Evolutionary conservation across 257 asterid genomes (phyloP).

Genomic region (Cruciata laevipes): DNA sequence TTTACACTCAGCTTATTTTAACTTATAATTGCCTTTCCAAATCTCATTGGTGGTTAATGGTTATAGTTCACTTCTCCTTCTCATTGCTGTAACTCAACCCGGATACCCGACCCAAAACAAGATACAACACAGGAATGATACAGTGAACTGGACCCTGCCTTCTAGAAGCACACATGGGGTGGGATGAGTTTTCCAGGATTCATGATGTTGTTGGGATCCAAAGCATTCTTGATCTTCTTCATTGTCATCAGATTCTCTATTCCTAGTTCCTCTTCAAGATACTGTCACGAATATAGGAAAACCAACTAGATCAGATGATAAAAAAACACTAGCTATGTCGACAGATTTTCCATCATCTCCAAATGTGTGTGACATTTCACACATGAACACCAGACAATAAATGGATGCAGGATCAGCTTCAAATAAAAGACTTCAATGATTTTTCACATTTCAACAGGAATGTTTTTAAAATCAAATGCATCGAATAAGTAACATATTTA

Average conservation of each 20-base stretch:
- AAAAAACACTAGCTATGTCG: neutral
- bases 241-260: slow-evolving; percentile 81
- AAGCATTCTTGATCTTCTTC: slow-evolving; percentile 78
- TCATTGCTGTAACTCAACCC: neutral
- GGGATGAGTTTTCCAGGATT: slow-evolving; percentile 97
- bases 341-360: no score
- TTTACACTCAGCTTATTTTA: neutral
- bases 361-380: neutral
- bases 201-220: slow-evolving; percentile 85
- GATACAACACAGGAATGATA: neutral
- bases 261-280: slow-evolving; percentile 86
- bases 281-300: slow-evolving; percentile 33
- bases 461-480: neutral
- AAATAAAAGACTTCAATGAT: neutral
- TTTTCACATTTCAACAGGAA: neutral
- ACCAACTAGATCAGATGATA: neutral
- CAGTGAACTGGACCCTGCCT: neutral
- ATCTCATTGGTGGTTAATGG: neutral
- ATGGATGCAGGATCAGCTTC: neutral
- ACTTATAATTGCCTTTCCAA: neutral
- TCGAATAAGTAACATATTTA: neutral
- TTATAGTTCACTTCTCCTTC: neutral
- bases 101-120: neutral
- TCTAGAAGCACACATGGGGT: slow-evolving; percentile 66
- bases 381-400: neutral